These are phyloP conservation scores for Aegilops longissima DNA, from an alignment of 176 grass and related monocot genomes.

Conservation along the genomic window DNA sequence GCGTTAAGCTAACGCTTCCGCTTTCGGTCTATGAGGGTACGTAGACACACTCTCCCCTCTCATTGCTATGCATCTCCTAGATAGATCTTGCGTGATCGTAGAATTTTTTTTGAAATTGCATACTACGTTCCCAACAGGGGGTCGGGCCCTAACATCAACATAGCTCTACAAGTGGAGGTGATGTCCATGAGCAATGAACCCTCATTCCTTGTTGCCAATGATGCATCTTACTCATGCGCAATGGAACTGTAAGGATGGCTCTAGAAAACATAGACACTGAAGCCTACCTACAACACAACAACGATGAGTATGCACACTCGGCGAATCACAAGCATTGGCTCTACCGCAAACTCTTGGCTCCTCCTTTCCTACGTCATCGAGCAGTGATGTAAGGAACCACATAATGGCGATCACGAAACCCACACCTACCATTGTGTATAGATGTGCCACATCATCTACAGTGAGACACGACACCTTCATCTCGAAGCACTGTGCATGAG, in stretches of 20 bases:
- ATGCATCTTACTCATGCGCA: background rate
- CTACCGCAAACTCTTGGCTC: background rate
- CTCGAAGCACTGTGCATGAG: background rate
- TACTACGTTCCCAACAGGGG: too few species aligned
- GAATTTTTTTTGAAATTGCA: too few species aligned
- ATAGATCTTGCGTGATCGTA: too few species aligned
- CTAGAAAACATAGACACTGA: background rate
- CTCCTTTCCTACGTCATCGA: background rate
- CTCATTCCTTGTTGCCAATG: background rate
- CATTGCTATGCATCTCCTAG: too few species aligned
- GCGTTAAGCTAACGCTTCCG: too few species aligned
- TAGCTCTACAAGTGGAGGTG: background rate
- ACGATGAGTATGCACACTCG: background rate
- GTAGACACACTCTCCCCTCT: too few species aligned
- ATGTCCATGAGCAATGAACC: background rate
- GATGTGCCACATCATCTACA: background rate
- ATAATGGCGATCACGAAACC: background rate
- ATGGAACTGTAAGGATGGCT: background rate
- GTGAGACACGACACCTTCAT: background rate
- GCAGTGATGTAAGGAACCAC: background rate
- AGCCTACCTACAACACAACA: too few species aligned
- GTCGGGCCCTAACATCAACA: too few species aligned
- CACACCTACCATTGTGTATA: background rate
- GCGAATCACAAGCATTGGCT: background rate
- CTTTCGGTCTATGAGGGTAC: too few species aligned